These are phyloP conservation scores for Brassica balearica DNA, from an alignment of 441 rosid species.

Conservation along the genomic window DNA sequence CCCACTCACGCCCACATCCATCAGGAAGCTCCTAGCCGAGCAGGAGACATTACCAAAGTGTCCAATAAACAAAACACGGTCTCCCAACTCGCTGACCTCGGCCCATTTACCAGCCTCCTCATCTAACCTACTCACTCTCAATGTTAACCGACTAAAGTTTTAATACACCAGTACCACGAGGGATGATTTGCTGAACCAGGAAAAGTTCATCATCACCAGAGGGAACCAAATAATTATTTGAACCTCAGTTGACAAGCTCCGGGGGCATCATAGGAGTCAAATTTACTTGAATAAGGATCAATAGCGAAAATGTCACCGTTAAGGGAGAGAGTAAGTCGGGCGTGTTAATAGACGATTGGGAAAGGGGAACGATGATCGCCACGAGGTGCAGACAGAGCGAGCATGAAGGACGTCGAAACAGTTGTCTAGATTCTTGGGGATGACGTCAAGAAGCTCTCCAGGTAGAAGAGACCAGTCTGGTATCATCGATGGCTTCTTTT, in stretches of 20 bases:
- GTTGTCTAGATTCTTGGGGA: background rate
- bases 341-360: background rate
- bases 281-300: too few species aligned
- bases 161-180: too few species aligned
- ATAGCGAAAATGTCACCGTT: too few species aligned
- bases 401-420: background rate
- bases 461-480: background rate
- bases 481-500: background rate
- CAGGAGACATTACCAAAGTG: background rate
- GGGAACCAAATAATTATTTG: too few species aligned
- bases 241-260: too few species aligned
- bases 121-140: constrained; percentile 1
- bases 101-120: background rate
- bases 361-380: background rate
- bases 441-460: background rate
- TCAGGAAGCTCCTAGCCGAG: constrained; percentile 2
- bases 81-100: background rate
- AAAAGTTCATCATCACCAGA: too few species aligned
- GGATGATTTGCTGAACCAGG: too few species aligned
- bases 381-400: background rate
- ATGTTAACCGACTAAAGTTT: too few species aligned
- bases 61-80: constrained; percentile 1
- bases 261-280: too few species aligned
- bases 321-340: background rate
- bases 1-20: constrained; percentile 6